Evolutionary conservation across 176 grass and related monocot genomes (phyloP), one percentile per base, ranked within the genome.

Genomic region (Microstegium vimineum): DNA sequence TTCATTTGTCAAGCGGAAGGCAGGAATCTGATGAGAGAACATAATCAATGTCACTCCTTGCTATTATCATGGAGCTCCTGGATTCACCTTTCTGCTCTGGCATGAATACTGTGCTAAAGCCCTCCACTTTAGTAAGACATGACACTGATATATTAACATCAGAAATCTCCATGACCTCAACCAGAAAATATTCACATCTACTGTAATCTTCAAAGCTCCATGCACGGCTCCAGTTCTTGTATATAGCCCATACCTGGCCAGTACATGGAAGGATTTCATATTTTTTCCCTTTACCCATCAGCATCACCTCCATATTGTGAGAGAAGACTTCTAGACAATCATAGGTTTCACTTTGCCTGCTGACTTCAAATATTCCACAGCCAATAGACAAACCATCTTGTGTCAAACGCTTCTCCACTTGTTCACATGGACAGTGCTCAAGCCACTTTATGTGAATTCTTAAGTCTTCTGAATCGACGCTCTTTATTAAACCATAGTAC

Each of bases 1-100:
- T 49, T 57, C 85, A 61, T 86, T 69, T 41, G 66, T 71, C 46
- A 95, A 78, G 38, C 35, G 83, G 69, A 78, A 81, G 16, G 90
- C 78, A 80, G 90, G 93, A 69, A 95, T 76, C 71, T 81, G 86
- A 85, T 95, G 93, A 23, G 93, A 95, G 70, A 95, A 92, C 45
- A 81, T 90, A n/a, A 82, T 71, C 17, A 77, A 66, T n/a, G 66
- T 90, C 90, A 49, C 20, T 69, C 40, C 69, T 79, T 18, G 81
- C 42, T 81, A 95, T 83, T 77, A 57, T 47, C 43, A 75, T 65
- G 57, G 30, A 45, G 17, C 45, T 17, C 5, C 45, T 47, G 45
- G 45, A 47, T 41, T 84, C 74, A 31, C 42, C 81, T 30, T 81
- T 64, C 28, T 27, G 65, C 57, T 90, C 85, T 65, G 70, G 83